phyloP scores from a whole-genome alignment of 1,284 basidiomycete species.

The Inonotus obliquus region DNA sequence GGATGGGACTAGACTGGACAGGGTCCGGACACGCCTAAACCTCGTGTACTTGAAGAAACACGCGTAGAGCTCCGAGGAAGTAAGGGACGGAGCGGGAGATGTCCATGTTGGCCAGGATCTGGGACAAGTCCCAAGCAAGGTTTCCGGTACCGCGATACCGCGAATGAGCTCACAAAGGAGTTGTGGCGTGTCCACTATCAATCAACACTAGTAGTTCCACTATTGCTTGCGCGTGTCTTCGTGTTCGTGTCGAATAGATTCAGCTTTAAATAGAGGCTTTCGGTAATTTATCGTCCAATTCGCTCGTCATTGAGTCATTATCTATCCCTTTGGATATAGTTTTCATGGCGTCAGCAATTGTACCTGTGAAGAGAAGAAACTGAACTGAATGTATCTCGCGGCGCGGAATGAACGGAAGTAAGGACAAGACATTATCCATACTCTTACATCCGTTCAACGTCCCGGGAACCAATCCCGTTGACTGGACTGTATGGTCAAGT shows the following conservation, averaged over 20 bases:
- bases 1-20: not conserved
- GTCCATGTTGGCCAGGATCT: not conserved
- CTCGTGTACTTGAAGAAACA: conserved; percentile 4
- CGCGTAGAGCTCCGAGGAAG: not conserved
- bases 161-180: not conserved
- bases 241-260: not conserved
- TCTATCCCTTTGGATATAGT: not conserved
- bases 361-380: not conserved
- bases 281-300: not conserved
- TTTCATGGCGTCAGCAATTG: not conserved
- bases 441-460: not conserved
- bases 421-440: not conserved
- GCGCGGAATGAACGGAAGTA: not conserved
- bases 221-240: not conserved
- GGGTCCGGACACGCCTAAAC: conserved; percentile 7
- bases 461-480: not conserved
- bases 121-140: too few relatives aligned
- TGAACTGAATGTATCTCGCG: not conserved
- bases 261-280: not conserved
- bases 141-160: not conserved
- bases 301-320: not conserved
- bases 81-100: not conserved
- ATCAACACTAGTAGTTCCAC: not conserved
- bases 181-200: not conserved
- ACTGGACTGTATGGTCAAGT: not conserved